phyloP scores from a whole-genome alignment of 768 basidiomycete genomes.

The Termitomyces sp. region DNA sequence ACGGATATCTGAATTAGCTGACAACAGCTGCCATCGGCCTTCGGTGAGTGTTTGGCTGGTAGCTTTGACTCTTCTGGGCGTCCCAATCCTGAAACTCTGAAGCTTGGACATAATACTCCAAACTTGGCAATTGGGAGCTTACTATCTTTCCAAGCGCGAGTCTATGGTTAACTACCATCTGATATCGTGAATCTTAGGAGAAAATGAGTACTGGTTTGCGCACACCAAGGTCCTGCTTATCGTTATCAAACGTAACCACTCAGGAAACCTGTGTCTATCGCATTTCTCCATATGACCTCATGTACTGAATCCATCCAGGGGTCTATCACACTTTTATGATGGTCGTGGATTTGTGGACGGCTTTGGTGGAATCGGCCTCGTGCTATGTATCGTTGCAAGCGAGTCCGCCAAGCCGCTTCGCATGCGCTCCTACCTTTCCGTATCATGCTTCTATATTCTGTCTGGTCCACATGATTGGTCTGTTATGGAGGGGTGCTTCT shows the following conservation, averaged over 20 bases:
- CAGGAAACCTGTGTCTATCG: slow-evolving; percentile 41
- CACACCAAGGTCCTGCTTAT: slow-evolving; percentile 61
- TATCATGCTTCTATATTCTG: no score
- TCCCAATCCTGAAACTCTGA: slow-evolving; percentile 39
- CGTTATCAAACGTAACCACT: slow-evolving; percentile 47
- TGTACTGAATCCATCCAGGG: slow-evolving; percentile 28
- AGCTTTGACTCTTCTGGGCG: no score
- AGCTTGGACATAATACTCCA: no score
- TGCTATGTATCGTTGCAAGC: slow-evolving; percentile 60
- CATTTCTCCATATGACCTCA: neutral
- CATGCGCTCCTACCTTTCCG: slow-evolving; percentile 39
- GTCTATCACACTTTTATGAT: slow-evolving; percentile 41
- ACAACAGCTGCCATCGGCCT: slow-evolving; percentile 50
- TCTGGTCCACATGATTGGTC: no score
- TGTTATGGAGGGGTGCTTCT: no score
- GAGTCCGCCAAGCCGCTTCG: slow-evolving; percentile 61
- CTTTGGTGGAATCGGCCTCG: slow-evolving; percentile 63
- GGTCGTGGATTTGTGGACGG: slow-evolving; percentile 21
- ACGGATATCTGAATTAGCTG: slow-evolving; percentile 26
- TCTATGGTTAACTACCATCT: slow-evolving; percentile 36
- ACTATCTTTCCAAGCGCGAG: slow-evolving; percentile 50
- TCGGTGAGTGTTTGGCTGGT: slow-evolving; percentile 20
- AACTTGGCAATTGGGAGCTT: slow-evolving; percentile 50
- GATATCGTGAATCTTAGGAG: slow-evolving; percentile 27
- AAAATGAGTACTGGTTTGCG: slow-evolving; percentile 61